These are phyloP conservation scores for Alternaria ethzedia DNA, from an alignment of 2,329 filamentous ascomycete genomes.

Conservation along the genomic window DNA sequence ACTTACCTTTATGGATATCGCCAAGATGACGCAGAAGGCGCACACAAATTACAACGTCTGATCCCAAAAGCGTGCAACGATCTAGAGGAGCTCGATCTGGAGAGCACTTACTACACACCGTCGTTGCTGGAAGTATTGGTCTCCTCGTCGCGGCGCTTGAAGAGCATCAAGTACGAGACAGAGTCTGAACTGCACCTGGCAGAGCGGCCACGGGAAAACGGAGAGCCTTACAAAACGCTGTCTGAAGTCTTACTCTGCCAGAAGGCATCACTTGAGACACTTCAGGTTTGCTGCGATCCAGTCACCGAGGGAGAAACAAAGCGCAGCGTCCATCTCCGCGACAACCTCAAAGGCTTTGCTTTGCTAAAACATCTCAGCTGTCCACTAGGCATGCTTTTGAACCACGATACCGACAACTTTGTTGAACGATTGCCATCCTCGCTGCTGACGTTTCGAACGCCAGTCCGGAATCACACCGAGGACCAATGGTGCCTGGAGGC, in stretches of 20 bases:
- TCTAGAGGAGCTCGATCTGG: slow-evolving; percentile 22
- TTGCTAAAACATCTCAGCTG: slow-evolving; percentile 19
- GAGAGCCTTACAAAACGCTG: neutral
- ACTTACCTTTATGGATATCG: slow-evolving; percentile 10
- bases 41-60: slow-evolving; percentile 15
- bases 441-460: slow-evolving; percentile 12
- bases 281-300: slow-evolving; percentile 11
- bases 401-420: slow-evolving; percentile 8
- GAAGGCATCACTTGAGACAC: slow-evolving; percentile 14
- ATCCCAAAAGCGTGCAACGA: slow-evolving; percentile 23
- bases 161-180: slow-evolving; percentile 19
- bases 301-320: neutral
- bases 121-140: slow-evolving; percentile 22
- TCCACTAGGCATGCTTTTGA: slow-evolving; percentile 13
- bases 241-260: slow-evolving; percentile 17
- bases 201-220: slow-evolving; percentile 2
- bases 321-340: neutral
- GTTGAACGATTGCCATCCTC: slow-evolving; percentile 19
- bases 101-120: slow-evolving; percentile 15
- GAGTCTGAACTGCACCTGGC: slow-evolving; percentile 1
- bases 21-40: neutral
- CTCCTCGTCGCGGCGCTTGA: slow-evolving; percentile 20
- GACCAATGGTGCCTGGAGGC: slow-evolving; percentile 14
- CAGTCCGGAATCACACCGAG: slow-evolving; percentile 2
- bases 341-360: slow-evolving; percentile 17